Evolutionary conservation across 768 basidiomycete species (phyloP), one percentile per base, ranked within the genome.

Genomic region (Pholiota conissans): DNA sequence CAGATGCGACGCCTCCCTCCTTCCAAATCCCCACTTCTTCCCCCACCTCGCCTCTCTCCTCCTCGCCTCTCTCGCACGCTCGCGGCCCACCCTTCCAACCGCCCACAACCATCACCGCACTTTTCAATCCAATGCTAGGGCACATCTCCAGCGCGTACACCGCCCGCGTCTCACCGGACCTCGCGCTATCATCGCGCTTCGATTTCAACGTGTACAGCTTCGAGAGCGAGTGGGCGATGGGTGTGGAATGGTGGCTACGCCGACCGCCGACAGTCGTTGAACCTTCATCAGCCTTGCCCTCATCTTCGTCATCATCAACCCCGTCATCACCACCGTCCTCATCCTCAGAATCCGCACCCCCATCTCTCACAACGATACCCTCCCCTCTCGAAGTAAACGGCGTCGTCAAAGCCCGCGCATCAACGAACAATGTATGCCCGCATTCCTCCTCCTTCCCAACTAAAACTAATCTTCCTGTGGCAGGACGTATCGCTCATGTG

Each of bases 161-260:
- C 0, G 93, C 95, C 2, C 90, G 88, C 52, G 87, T 93, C 8
- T 91, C 91, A 5, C 83, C 83, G 11, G 91, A 96, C 69, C 83
- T 98, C 39, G 86, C 93, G 0, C 70, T 98, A 18, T 91, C 91
- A 49, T 90, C 93, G 0, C 85, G 93, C 20, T 98, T 95, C 68
- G 94, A 98, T 69, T 94, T 98, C 74, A 98, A 98, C 67, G 84
- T 95, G 26, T 97, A 98, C 69, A 95, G 92, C 72, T 98, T 94
- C 71, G 93, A 96, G 63, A 95, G 93, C 71, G 95, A 98, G 70
- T 90, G 95, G 89, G 89, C 92, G 9, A 84, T 98, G 76, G 96
- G 96, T 2, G 89, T 91, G 1, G 95, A 98, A 70, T 97, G 93
- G 93, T 97, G 93, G 94, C 82, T 94, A 68, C 83, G 93, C 20